Evolutionary conservation across 306 rosid species (phyloP).

Genomic region (Rosa multiflora): DNA sequence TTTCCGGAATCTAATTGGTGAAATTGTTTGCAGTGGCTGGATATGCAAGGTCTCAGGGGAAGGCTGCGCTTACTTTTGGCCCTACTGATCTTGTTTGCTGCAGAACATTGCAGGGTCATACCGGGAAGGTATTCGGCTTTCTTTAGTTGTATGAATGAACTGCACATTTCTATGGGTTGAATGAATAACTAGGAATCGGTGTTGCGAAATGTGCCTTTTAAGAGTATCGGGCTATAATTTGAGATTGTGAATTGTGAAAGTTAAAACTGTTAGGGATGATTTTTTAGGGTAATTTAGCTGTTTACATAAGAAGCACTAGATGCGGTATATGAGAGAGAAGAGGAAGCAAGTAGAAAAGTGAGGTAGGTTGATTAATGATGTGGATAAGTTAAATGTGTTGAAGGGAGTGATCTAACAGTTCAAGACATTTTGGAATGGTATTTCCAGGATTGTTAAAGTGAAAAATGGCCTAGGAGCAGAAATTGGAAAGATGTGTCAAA

Average conservation of each 20-base stretch:
- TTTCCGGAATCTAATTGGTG: conserved; percentile 33
- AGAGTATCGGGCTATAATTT: background rate
- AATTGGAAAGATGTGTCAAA: background rate
- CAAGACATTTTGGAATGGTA: background rate
- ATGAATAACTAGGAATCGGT: background rate
- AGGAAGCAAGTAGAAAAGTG: background rate
- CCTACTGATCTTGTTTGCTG: conserved; percentile 98
- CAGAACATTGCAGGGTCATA: conserved; percentile 86
- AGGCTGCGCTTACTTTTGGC: conserved; percentile 70
- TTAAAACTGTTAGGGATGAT: background rate
- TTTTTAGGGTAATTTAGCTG: background rate
- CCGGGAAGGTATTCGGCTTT: conserved; percentile 58
- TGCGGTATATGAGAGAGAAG: no score
- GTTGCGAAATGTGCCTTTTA: background rate
- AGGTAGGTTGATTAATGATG: background rate
- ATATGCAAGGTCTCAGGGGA: conserved; percentile 68
- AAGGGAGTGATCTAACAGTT: background rate
- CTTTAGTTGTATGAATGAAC: background rate
- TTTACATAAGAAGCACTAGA: background rate
- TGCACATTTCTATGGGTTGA: background rate
- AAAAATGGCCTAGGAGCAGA: background rate
- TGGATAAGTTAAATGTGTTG: background rate
- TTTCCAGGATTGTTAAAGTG: background rate
- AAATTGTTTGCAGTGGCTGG: conserved; percentile 55
- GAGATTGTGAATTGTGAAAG: background rate